Conservation (phyloP, 2,329 filamentous ascomycete genomes). For the Calcarisporium arbuscula region DNA sequence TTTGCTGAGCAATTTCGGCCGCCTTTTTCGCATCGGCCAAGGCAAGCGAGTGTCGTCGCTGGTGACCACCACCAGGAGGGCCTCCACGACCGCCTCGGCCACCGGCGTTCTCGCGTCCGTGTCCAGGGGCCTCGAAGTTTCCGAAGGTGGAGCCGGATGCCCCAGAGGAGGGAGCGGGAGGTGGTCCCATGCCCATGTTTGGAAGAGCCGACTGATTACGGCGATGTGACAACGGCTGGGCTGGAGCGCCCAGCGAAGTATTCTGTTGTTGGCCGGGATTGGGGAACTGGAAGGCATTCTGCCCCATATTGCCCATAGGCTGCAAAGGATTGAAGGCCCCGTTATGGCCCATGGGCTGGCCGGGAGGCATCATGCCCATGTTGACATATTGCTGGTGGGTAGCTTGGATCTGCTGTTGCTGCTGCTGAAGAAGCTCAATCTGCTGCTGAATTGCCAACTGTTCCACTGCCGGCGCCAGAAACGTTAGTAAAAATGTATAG, state of each 20-base stretch:
- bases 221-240: conserved; percentile 79
- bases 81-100: conserved; percentile 65
- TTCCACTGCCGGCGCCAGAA: conserved; percentile 60
- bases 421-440: conserved; percentile 93
- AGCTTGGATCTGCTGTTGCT: conserved; percentile 95
- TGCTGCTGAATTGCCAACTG: conserved; percentile 97
- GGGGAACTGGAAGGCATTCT: conserved; percentile 85
- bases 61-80: conserved; percentile 69
- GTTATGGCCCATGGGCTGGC: conserved; percentile 66
- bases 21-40: conserved; percentile 96
- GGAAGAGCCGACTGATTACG: conserved; percentile 97
- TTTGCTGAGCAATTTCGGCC: conserved; percentile 92
- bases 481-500: conserved; percentile 13
- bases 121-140: conserved; percentile 61
- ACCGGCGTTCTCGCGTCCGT: conserved; percentile 30
- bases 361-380: conserved; percentile 87
- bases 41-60: conserved; percentile 89
- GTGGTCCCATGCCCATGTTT: conserved; percentile 81
- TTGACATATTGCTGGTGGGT: conserved; percentile 97
- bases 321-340: conserved; percentile 72
- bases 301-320: conserved; percentile 71
- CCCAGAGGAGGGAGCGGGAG: conserved; percentile 87
- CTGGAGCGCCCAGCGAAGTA: conserved; percentile 67
- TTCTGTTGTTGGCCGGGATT: conserved; percentile 69
- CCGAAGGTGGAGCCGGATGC: conserved; percentile 73